These are phyloP conservation scores for Microstegium vimineum DNA, from an alignment of 176 grass and related monocot genomes.

Conservation along the genomic window DNA sequence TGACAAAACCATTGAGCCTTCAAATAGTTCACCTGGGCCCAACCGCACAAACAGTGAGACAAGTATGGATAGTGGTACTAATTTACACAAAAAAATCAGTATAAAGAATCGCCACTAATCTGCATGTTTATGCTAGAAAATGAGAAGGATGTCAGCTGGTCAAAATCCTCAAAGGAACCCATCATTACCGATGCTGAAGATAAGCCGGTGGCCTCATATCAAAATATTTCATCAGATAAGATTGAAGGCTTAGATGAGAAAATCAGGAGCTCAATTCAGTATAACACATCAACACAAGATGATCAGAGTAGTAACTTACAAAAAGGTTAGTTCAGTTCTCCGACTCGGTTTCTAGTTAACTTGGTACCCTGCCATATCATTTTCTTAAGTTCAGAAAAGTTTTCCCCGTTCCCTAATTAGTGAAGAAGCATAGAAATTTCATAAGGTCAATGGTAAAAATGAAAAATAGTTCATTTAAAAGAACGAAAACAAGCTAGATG, in stretches of 20 bases:
- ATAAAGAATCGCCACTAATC: not conserved
- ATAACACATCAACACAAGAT: slow-evolving; percentile 14
- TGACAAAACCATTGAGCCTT: not conserved
- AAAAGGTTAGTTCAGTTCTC: slow-evolving; percentile 27
- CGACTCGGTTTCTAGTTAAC: not conserved
- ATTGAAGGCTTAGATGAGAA: slow-evolving; percentile 24
- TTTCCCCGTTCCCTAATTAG: not conserved
- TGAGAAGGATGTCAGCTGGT: slow-evolving; percentile 6
- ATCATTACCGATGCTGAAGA: slow-evolving; percentile 13
- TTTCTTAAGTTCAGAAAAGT: not conserved
- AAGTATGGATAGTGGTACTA: not conserved
- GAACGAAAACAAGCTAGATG: not conserved
- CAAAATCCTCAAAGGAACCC: slow-evolving; percentile 19
- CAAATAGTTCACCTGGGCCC: not conserved
- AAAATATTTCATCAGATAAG: slow-evolving; percentile 2
- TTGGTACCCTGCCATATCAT: not conserved
- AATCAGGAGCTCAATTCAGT: not conserved
- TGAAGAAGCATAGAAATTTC: slow-evolving; percentile 14
- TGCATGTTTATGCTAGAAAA: slow-evolving; percentile 25
- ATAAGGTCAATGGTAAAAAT: not conserved
- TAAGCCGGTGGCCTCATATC: slow-evolving; percentile 17
- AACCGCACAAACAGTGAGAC: slow-evolving; percentile 21
- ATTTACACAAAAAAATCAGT: slow-evolving; percentile 6
- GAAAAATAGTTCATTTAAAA: not conserved
- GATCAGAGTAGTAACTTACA: not conserved